Percentiles rank a stretch among this genome's conserved stretches.
phyloP scores from a whole-genome alignment of 1,139 yeast genomes.

The Scheffersomyces segobiensis region DNA sequence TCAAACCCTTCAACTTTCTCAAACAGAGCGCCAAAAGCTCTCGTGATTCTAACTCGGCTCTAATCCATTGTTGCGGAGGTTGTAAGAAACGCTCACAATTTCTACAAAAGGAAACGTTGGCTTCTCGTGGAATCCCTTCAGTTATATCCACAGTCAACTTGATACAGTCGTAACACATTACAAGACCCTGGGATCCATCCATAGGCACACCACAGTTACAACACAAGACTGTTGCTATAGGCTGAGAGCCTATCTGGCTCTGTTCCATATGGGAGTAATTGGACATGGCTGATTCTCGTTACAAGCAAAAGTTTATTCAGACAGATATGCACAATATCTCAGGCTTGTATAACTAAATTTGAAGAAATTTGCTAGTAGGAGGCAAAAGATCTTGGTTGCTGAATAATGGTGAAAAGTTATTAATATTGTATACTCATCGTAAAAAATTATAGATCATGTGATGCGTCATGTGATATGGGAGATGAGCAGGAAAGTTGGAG shows the following conservation, averaged over 20 bases:
- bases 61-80: constrained; percentile 93
- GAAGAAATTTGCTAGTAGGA: background rate
- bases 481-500: background rate
- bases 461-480: background rate
- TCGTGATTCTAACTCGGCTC: constrained; percentile 88
- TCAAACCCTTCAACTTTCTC: constrained; percentile 83
- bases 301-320: background rate
- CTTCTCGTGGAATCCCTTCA: constrained; percentile 94
- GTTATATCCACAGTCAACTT: constrained; percentile 92
- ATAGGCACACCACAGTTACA: constrained; percentile 99
- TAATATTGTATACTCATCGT: background rate
- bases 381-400: background rate
- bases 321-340: background rate
- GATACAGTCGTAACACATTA: constrained; percentile 97
- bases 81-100: constrained; percentile 95
- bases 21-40: constrained; percentile 89
- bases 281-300: constrained; percentile 33
- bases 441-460: background rate
- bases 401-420: background rate
- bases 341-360: background rate
- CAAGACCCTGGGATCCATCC: constrained; percentile 92
- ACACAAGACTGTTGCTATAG: constrained; percentile 85
- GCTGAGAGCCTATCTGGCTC: constrained; percentile 22
- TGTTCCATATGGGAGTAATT: constrained; percentile 48
- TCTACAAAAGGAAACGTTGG: constrained; percentile 89